Base-by-base conservation (phyloP, 768 basidiomycete species). In the Amylocystis lapponica region DNA sequence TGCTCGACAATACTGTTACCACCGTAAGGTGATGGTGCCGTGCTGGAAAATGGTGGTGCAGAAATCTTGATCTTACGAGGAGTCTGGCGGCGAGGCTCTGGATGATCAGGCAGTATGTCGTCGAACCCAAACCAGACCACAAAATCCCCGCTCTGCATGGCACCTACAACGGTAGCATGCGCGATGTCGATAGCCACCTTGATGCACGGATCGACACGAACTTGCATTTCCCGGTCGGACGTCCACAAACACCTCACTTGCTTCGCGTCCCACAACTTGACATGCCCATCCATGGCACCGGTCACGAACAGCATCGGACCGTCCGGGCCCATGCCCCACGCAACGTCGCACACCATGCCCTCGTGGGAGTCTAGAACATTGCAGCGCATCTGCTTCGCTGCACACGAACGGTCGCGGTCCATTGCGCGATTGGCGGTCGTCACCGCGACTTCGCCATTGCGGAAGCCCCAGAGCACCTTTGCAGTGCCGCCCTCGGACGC, bases 261-360 rank as follows among this genome's bases (percentile, higher is more conserved):
- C 50, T 70, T 75, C 13, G 72, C 63, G 45, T 83, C 74, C 89
- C 89, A 91, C 3, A 92, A 48, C 57, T 89, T 91, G 50, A 86
- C 71, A 19, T 66, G 62, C 0, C 86, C 86, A 50, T 90, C 86
- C 1, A 65, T 56, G 5, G 75, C 78, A 1, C 66, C 79, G 4
- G 79, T 83, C 27, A 78, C 61, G 29, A 78, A 70, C 19, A 46
- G 13, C 12, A 31, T 27, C 10, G 38, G 31, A 19, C 48, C 46
- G 23, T 51, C 50, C 3, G n/a, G 17, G 39, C 42, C 39, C 14
- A 62, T 57, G 46, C 74, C 71, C 72, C 81, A 86, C 3, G 70
- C 56, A 4, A 76, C 67, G 46, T 81, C 74, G 9, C 69, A 53
- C 3, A 90, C 79, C 0, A 64, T 57, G 5, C 78, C 81, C n/a